A percentile compares a stretch with the other conserved stretches of the same genome.
Evolutionary conservation across 306 rosid species (phyloP).

Genomic region (Rosa chinensis): DNA sequence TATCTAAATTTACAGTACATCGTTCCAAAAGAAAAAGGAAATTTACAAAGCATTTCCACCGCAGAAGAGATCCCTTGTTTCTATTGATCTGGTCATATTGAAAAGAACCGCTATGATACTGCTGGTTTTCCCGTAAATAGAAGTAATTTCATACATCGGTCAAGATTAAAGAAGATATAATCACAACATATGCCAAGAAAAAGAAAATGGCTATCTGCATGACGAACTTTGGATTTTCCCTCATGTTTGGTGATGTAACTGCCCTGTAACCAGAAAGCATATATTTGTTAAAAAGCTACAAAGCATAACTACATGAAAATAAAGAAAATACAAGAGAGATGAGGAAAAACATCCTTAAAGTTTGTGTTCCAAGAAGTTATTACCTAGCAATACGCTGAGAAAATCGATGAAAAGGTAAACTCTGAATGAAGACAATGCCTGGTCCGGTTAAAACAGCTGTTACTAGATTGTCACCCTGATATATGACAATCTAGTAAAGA

Average conservation of each 20-base stretch:
- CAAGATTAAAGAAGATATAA: constrained; percentile 87
- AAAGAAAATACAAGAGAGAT: too few relatives aligned
- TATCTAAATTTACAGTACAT: neutral
- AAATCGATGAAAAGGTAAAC: too few relatives aligned
- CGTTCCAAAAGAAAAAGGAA: neutral
- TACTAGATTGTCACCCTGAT: too few relatives aligned
- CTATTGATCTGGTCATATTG: constrained; percentile 8
- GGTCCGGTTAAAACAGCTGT: too few relatives aligned
- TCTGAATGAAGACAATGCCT: too few relatives aligned
- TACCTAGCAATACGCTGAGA: too few relatives aligned
- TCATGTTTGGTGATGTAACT: constrained; percentile 94
- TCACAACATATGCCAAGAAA: constrained; percentile 92
- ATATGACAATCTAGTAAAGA: too few relatives aligned
- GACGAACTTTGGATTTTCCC: constrained; percentile 92
- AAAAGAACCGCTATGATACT: neutral
- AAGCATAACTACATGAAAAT: neutral
- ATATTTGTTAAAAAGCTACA: constrained; percentile 2
- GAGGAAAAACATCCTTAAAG: too few relatives aligned
- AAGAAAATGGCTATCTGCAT: constrained; percentile 88
- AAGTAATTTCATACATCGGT: constrained; percentile 66
- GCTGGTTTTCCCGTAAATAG: constrained; percentile 11
- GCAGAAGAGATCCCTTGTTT: constrained; percentile 8
- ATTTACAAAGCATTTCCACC: neutral
- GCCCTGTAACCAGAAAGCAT: constrained; percentile 59
- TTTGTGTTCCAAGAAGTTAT: too few relatives aligned